A percentile compares a stretch with the other conserved stretches of the same genome.
Conservation (phyloP, 192 early-diverging fungal genomes). For the Phycomyces nitens region DNA sequence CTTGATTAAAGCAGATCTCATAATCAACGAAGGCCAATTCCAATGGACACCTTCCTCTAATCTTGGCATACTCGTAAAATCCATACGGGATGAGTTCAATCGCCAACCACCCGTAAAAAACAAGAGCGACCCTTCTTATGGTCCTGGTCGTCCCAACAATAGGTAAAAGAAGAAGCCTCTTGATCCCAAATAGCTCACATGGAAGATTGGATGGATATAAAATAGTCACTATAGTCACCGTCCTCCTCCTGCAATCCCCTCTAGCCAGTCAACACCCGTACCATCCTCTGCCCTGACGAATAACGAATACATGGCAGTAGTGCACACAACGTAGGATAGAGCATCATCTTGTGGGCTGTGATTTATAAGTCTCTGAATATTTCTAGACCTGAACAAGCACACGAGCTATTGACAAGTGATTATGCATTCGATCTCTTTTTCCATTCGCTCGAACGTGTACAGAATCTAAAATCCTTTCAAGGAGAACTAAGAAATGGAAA, state of each 20-base stretch:
- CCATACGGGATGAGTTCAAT: slow-evolving; percentile 47
- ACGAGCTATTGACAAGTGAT: slow-evolving; percentile 38
- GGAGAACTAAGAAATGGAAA: slow-evolving; percentile 47
- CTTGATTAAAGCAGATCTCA: slow-evolving; percentile 47
- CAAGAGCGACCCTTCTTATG: not conserved
- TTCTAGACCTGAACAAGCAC: slow-evolving; percentile 36
- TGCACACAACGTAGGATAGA: slow-evolving; percentile 22
- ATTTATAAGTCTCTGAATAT: too few relatives aligned
- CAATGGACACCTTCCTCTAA: slow-evolving; percentile 32
- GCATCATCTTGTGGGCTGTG: too few relatives aligned
- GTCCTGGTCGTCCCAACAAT: too few relatives aligned
- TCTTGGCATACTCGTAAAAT: slow-evolving; percentile 51
- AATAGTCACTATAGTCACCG: slow-evolving; percentile 26
- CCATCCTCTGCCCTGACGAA: slow-evolving; percentile 2
- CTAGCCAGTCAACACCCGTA: slow-evolving; percentile 11
- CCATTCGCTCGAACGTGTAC: slow-evolving; percentile 34
- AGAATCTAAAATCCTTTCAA: slow-evolving; percentile 42
- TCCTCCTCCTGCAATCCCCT: slow-evolving; percentile 36
- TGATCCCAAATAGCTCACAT: too few relatives aligned
- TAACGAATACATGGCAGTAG: slow-evolving; percentile 19
- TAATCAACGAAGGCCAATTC: slow-evolving; percentile 46
- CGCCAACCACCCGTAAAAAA: slow-evolving; percentile 34
- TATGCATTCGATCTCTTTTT: slow-evolving; percentile 40
- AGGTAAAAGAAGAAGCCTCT: too few relatives aligned
- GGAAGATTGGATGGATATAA: not conserved